These are phyloP conservation scores for Teunomyces lycoperdinae DNA, from an alignment of 805 yeast genomes.

Conservation along the genomic window DNA sequence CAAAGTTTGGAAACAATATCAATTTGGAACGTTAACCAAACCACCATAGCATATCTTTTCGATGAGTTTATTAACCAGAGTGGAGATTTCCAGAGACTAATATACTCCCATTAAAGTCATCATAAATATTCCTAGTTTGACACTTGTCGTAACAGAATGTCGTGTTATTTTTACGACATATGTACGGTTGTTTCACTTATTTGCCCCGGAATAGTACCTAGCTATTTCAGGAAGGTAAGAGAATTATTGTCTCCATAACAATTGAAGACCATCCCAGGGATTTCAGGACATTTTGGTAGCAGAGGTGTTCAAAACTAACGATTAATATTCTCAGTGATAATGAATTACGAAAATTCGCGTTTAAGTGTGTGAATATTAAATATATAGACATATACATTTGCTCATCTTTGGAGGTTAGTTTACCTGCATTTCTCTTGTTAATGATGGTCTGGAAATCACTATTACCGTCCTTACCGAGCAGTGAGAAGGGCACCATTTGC, in stretches of 20 bases:
- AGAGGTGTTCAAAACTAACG: too few relatives aligned
- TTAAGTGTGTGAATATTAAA: background rate
- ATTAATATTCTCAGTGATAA: background rate
- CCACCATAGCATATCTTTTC: too few relatives aligned
- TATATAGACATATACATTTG: background rate
- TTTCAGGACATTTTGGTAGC: too few relatives aligned
- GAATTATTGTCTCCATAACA: too few relatives aligned
- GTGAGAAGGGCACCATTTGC: slow-evolving; percentile 19
- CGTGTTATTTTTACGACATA: too few relatives aligned
- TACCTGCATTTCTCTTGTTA: slow-evolving; percentile 5
- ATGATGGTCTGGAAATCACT: slow-evolving; percentile 27
- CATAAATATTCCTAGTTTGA: too few relatives aligned
- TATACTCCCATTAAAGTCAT: background rate
- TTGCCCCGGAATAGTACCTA: too few relatives aligned
- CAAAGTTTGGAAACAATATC: slow-evolving; percentile 85
- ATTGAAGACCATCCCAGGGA: too few relatives aligned
- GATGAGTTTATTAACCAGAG: too few relatives aligned
- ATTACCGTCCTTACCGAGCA: slow-evolving; percentile 31
- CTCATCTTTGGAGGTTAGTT: background rate
- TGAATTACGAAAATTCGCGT: background rate
- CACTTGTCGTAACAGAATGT: too few relatives aligned
- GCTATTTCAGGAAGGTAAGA: too few relatives aligned
- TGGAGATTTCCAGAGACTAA: background rate
- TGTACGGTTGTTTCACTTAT: too few relatives aligned
- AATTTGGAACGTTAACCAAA: slow-evolving; percentile 61